Evolutionary conservation across 176 grass and related monocot genomes (phyloP), one percentile per base, ranked within the genome.

Genomic region (Chrysopogon serrulatus): DNA sequence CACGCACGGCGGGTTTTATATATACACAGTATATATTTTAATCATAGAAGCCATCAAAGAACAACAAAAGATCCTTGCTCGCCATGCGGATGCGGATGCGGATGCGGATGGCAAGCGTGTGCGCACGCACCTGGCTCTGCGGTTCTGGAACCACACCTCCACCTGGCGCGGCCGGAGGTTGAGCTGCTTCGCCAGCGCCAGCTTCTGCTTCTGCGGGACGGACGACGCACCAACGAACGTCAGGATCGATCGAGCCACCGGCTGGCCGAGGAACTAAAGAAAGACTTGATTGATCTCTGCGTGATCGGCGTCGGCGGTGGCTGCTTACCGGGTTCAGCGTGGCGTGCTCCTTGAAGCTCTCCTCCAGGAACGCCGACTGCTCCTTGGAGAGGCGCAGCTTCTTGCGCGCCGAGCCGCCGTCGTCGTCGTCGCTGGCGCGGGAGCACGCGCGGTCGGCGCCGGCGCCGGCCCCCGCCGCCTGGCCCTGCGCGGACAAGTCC

Each of bases 111-210:
- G n/a, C 48, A 51, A 8, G 6, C 51, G 21, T n/a, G 51, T 2
- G 21, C 51, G 72, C 3, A 34, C 11, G 48, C 76, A 97, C 94
- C 94, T 92, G 60, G 94, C 94, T 56, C 94, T 81, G 74, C 94
- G 92, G 79, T 97, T 97, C 91, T 97, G 94, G 65, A 97, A 97
- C 94, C 94, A 97, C n/a, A 97, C 94, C 87, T 97, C 94, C 71
- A 97, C 94, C 62, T 97, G 94, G 17, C 94, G 92, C 37, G 94
- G 94, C 70, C 87, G 87, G 48, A 97, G 91, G 48, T 92, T 90
- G 65, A 97, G 91, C 82, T 92, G 87, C 76, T 86, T 97, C 57
- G 94, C 94, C 76, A 97, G 86, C 53, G 89, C 91, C 78, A 76
- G 84, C 87, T 97, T 97, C 85, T 97, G 94, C 86, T 90, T 97